These are phyloP conservation scores for Cruciata laevipes DNA, from an alignment of 257 asterid genomes.

Conservation along the genomic window DNA sequence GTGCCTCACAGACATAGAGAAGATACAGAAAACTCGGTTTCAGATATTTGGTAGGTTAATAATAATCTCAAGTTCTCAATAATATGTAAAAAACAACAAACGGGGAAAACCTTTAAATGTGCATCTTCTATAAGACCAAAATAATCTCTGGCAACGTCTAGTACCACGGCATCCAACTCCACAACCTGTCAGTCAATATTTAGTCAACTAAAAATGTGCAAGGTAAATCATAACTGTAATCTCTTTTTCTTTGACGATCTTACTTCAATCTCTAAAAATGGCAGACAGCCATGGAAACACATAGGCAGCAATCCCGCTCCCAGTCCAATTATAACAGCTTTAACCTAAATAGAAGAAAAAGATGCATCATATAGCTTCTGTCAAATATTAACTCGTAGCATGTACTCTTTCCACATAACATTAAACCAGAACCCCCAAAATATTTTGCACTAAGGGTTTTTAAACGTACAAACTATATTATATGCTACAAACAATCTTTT, in stretches of 20 bases:
- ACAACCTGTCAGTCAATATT: constrained; percentile 49
- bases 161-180: constrained; percentile 77
- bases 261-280: constrained; percentile 61
- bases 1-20: background rate
- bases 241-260: constrained; percentile 6
- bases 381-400: background rate
- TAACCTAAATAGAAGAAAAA: constrained; percentile 41
- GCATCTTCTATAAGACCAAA: constrained; percentile 64
- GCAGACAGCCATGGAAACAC: constrained; percentile 65
- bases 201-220: constrained; percentile 2
- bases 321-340: constrained; percentile 72
- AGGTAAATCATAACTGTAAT: background rate
- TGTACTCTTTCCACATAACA: background rate
- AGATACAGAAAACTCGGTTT: background rate
- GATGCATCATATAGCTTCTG: background rate
- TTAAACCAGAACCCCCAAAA: background rate
- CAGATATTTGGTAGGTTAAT: background rate
- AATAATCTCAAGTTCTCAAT: background rate
- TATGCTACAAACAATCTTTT: constrained; percentile 3
- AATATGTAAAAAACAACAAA: background rate
- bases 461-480: background rate
- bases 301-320: constrained; percentile 98
- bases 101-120: constrained; percentile 50
- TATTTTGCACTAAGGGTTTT: background rate
- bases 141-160: constrained; percentile 60